phyloP scores from a whole-genome alignment of 2,329 filamentous ascomycete species.

The Aspergillus neoniger region DNA sequence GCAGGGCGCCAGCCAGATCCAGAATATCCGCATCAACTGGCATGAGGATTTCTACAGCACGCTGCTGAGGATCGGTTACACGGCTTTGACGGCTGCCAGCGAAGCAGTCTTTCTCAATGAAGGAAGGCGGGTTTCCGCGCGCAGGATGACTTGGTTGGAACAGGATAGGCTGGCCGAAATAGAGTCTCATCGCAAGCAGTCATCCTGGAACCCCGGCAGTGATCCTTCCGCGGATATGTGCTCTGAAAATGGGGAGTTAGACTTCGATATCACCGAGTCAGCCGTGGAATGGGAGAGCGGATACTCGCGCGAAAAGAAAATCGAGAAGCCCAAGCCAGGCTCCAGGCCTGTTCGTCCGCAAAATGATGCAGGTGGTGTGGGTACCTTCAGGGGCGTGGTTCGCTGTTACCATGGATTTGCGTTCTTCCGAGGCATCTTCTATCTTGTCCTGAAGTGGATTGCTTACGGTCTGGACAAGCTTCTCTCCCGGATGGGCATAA shows the following conservation, averaged over 20 bases:
- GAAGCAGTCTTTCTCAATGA: slow-evolving; percentile 96
- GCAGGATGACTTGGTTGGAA: slow-evolving; percentile 85
- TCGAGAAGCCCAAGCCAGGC: slow-evolving; percentile 41
- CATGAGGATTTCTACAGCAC: slow-evolving; percentile 96
- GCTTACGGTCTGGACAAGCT: slow-evolving; percentile 57
- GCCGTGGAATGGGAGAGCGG: slow-evolving; percentile 47
- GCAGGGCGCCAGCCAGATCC: slow-evolving; percentile 85
- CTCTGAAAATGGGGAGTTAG: slow-evolving; percentile 36
- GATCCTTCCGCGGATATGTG: slow-evolving; percentile 20
- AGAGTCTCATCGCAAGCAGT: slow-evolving; percentile 50
- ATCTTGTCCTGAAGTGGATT: slow-evolving; percentile 61
- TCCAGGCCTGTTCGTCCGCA: slow-evolving; percentile 39
- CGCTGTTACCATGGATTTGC: slow-evolving; percentile 73
- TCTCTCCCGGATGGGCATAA: slow-evolving; percentile 62
- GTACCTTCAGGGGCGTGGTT: slow-evolving; percentile 74
- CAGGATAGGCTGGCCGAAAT: slow-evolving; percentile 80
- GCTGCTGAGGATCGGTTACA: slow-evolving; percentile 81
- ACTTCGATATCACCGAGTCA: slow-evolving; percentile 38
- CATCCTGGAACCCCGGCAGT: slow-evolving; percentile 20
- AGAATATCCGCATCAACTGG: slow-evolving; percentile 75
- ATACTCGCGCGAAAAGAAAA: slow-evolving; percentile 49
- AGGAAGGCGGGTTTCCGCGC: slow-evolving; percentile 72
- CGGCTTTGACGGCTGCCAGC: slow-evolving; percentile 85
- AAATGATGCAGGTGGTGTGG: slow-evolving; percentile 63
- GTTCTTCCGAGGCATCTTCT: slow-evolving; percentile 74